Conservation (phyloP, 1,139 yeast genomes). For the Yamadazyma siamensis region DNA sequence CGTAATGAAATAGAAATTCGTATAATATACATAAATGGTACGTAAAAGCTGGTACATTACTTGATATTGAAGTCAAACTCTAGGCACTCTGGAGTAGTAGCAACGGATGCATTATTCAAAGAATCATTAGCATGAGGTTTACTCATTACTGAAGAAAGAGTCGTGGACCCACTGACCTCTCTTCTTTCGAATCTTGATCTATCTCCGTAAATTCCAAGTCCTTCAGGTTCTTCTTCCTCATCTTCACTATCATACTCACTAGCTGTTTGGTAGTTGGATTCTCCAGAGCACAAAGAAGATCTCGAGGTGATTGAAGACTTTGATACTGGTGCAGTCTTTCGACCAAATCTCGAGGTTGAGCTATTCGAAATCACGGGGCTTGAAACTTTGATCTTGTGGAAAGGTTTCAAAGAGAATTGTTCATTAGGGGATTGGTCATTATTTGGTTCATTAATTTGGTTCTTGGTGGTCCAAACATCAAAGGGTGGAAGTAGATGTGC, state of each 20-base stretch:
- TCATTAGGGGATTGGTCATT: slow-evolving; percentile 1
- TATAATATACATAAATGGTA: slow-evolving; percentile 3
- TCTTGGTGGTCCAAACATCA: slow-evolving; percentile 3
- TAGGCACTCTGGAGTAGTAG: slow-evolving; percentile 19
- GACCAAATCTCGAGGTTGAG: no score
- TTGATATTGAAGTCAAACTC: slow-evolving; percentile 11
- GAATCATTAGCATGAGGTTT: slow-evolving; percentile 14
- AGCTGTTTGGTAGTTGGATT: slow-evolving; percentile 16
- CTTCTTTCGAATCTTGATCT: slow-evolving; percentile 7
- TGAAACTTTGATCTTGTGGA: slow-evolving; percentile 10
- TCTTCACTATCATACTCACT: slow-evolving; percentile 6
- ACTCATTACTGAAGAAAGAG: slow-evolving; percentile 21
- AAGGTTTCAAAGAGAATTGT: slow-evolving; percentile 11
- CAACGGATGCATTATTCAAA: slow-evolving; percentile 8
- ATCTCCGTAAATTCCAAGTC: background rate
- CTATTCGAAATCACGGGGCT: slow-evolving; percentile 10
- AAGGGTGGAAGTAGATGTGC: slow-evolving; percentile 17
- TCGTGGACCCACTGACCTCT: slow-evolving; percentile 17
- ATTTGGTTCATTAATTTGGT: background rate
- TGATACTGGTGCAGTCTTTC: no score
- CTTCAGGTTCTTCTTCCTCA: slow-evolving; percentile 1
- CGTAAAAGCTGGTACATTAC: no score
- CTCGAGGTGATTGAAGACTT: slow-evolving; percentile 8
- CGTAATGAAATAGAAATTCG: background rate
- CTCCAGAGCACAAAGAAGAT: slow-evolving; percentile 2